phyloP scores from a whole-genome alignment of 495 filamentous ascomycete species.

The Cenococcum geophilum region DNA sequence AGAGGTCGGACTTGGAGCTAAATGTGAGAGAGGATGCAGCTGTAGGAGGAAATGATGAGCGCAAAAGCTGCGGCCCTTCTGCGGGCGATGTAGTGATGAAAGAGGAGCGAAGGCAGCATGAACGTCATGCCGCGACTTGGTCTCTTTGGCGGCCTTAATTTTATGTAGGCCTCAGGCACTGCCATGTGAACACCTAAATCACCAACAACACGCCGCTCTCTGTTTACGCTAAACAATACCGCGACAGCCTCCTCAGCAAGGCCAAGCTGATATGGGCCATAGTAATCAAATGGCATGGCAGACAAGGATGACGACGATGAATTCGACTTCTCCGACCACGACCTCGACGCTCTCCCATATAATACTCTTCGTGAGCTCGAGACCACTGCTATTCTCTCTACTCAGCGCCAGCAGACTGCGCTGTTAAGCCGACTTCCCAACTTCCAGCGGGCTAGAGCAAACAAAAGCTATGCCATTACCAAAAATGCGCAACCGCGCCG shows the following conservation, averaged over 20 bases:
- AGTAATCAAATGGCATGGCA: conserved; percentile 48
- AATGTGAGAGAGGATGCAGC: not conserved
- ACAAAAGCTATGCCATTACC: not conserved
- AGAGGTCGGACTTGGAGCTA: not conserved
- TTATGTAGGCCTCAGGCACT: not conserved
- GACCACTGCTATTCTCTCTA: conserved; percentile 32
- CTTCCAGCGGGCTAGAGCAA: not conserved
- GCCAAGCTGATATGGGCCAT: not conserved
- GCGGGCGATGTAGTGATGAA: too few relatives aligned
- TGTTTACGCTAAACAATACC: not conserved
- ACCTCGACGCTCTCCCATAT: conserved; percentile 35
- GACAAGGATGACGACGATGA: conserved; percentile 52
- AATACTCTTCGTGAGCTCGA: conserved; percentile 38
- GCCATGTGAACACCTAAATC: not conserved
- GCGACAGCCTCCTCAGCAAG: not conserved
- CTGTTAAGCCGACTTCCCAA: not conserved
- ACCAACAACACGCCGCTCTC: not conserved
- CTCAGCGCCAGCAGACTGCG: conserved; percentile 27
- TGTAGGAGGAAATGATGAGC: too few relatives aligned
- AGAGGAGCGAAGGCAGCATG: too few relatives aligned
- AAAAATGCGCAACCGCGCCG: not conserved
- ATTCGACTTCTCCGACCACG: conserved; percentile 56
- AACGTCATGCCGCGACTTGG: too few relatives aligned
- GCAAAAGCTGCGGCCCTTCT: too few relatives aligned
- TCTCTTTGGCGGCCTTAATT: too few relatives aligned